Percentiles rank a stretch among this genome's conserved stretches.
Conservation (phyloP, 345 rosid genomes). For the Sisymbrium irio region DNA sequence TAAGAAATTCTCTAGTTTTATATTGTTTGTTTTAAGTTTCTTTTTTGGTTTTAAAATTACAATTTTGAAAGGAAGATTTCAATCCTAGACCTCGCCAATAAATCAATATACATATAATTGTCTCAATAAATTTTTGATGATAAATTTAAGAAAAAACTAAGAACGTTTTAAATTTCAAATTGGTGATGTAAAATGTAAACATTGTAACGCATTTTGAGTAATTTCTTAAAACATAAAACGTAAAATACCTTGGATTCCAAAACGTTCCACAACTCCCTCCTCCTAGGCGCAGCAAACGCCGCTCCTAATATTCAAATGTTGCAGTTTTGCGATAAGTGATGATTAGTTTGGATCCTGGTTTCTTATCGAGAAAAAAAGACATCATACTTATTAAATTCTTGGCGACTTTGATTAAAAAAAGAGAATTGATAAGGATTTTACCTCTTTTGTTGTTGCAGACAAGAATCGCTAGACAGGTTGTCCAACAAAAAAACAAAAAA, state of each 20-base stretch:
- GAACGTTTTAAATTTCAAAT: not conserved
- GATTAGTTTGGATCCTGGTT: not conserved
- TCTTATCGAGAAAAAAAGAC: not conserved
- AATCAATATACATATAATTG: not conserved
- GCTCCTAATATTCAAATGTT: slow-evolving; percentile 19
- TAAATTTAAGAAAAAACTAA: not conserved
- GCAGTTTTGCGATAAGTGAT: not conserved
- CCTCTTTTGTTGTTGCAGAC: not conserved
- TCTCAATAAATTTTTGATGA: not conserved
- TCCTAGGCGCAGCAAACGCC: slow-evolving; percentile 22
- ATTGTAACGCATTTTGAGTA: not conserved
- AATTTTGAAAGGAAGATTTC: not conserved
- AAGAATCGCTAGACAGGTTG: not conserved
- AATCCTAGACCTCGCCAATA: not conserved
- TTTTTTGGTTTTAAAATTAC: not conserved
- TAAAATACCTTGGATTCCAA: slow-evolving; percentile 7
- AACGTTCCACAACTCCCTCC: slow-evolving; percentile 19
- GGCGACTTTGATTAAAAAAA: not conserved
- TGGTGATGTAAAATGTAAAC: not conserved
- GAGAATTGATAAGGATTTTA: not conserved
- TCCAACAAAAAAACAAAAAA: not conserved
- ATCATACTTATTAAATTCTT: not conserved
- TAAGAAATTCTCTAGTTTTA: not conserved
- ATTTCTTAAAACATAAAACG: not conserved
- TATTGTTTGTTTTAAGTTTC: not conserved